These are phyloP conservation scores for Yamadazyma sp. DNA, from an alignment of 805 yeast species.

Conservation along the genomic window DNA sequence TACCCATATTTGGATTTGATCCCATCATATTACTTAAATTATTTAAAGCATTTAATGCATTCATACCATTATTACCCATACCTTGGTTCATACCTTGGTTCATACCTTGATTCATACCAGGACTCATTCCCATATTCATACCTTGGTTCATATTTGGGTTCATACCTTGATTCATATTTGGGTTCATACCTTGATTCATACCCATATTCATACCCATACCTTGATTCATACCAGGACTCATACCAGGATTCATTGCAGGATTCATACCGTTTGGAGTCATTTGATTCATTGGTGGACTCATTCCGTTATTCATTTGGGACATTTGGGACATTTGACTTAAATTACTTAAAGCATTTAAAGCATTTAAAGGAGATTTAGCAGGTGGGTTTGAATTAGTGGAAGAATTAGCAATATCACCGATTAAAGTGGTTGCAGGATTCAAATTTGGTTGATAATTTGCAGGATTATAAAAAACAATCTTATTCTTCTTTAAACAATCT, in stretches of 20 bases:
- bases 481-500: conserved; percentile 49
- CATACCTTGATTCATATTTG: not conserved
- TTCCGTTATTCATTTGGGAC: conserved; percentile 6
- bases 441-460: conserved; percentile 32
- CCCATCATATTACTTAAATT: conserved; percentile 15
- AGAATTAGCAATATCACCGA: conserved; percentile 5
- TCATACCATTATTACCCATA: conserved; percentile 15
- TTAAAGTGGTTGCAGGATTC: conserved; percentile 9
- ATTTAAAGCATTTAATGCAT: conserved; percentile 16
- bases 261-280: too few relatives aligned
- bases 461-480: conserved; percentile 59
- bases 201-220: conserved; percentile 6
- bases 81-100: conserved; percentile 2
- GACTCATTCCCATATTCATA: not conserved
- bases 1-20: conserved; percentile 7
- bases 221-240: conserved; percentile 5
- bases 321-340: conserved; percentile 9
- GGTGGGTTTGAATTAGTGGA: too few relatives aligned
- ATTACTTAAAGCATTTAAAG: conserved; percentile 8
- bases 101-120: conserved; percentile 8
- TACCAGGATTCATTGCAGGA: conserved; percentile 1
- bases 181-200: conserved; percentile 10
- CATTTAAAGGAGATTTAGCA: conserved; percentile 6
- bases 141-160: conserved; percentile 2
- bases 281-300: conserved; percentile 3